These are phyloP conservation scores for Talaromyces pinophilus DNA, from an alignment of 2,329 filamentous ascomycete species.

Conservation along the genomic window DNA sequence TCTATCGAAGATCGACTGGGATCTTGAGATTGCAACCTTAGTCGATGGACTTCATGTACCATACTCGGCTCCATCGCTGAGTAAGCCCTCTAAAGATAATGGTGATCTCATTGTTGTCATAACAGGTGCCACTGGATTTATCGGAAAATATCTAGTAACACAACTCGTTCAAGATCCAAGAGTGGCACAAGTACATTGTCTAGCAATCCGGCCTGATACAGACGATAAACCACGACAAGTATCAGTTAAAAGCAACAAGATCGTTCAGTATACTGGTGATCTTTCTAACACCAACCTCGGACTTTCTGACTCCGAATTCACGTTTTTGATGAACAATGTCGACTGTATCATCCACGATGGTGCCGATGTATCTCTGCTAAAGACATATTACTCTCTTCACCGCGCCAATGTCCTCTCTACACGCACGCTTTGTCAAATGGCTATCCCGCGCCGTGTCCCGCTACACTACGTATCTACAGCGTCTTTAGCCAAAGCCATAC, in stretches of 20 bases:
- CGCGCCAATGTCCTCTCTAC: constrained; percentile 32
- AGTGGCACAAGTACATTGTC: constrained; percentile 46
- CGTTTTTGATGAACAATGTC: constrained; percentile 32
- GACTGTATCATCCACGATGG: constrained; percentile 58
- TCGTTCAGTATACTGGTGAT: constrained; percentile 43
- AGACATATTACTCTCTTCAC: constrained; percentile 33
- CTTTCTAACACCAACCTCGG: constrained; percentile 42
- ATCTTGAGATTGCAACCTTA: constrained; percentile 35
- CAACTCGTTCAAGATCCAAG: constrained; percentile 35
- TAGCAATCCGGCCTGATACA: constrained; percentile 37
- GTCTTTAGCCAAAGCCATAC: constrained; percentile 23
- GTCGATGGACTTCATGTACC: neutral
- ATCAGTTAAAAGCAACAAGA: constrained; percentile 30
- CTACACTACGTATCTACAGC: constrained; percentile 37
- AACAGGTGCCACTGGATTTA: constrained; percentile 39
- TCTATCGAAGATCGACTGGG: constrained; percentile 42
- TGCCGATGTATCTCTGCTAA: constrained; percentile 39
- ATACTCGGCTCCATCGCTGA: neutral
- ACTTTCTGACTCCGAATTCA: neutral
- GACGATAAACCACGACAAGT: neutral
- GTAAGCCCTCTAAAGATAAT: neutral
- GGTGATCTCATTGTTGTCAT: constrained; percentile 25
- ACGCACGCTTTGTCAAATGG: constrained; percentile 28
- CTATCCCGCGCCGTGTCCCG: constrained; percentile 28
- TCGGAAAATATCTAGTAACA: constrained; percentile 44